Percentiles rank a stretch among this genome's conserved stretches.
Conservation (phyloP, 352 stramenopile genomes). For the Blastocystis sp. region DNA sequence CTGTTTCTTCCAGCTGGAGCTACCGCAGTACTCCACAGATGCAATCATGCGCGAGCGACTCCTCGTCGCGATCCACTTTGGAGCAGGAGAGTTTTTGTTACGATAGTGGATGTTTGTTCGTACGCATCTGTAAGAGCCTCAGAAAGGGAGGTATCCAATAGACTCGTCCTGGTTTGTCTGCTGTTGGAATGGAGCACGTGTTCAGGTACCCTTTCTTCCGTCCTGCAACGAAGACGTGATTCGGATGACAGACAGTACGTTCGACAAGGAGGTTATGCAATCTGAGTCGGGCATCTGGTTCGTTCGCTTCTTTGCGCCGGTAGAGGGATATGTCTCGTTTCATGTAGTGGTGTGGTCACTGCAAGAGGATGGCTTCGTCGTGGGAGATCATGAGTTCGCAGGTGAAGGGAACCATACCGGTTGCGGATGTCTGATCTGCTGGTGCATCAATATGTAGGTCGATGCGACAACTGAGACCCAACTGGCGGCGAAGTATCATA, state of each 20-base stretch:
- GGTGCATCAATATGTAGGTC: not conserved
- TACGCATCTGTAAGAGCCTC: not conserved
- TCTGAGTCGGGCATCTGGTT: slow-evolving; percentile 6
- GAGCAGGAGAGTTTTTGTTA: slow-evolving; percentile 66
- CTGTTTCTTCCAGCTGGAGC: slow-evolving; percentile 86
- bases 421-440: not conserved
- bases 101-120: not conserved
- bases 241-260: not conserved
- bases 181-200: not conserved
- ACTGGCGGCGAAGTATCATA: not conserved
- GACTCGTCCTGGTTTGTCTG: not conserved
- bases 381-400: not conserved
- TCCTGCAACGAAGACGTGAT: not conserved
- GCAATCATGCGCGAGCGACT: slow-evolving; percentile 79
- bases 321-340: not conserved
- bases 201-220: not conserved
- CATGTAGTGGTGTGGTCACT: slow-evolving; percentile 41
- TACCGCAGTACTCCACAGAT: slow-evolving; percentile 78
- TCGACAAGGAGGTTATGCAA: not conserved
- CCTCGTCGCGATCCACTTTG: slow-evolving; percentile 82
- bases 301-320: slow-evolving; percentile 43
- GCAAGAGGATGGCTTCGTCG: not conserved
- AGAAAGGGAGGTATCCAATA: not conserved
- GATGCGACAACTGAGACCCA: not conserved
- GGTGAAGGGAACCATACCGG: not conserved